Conservation (phyloP, 495 filamentous ascomycete genomes). For the Lichina pygmaea region DNA sequence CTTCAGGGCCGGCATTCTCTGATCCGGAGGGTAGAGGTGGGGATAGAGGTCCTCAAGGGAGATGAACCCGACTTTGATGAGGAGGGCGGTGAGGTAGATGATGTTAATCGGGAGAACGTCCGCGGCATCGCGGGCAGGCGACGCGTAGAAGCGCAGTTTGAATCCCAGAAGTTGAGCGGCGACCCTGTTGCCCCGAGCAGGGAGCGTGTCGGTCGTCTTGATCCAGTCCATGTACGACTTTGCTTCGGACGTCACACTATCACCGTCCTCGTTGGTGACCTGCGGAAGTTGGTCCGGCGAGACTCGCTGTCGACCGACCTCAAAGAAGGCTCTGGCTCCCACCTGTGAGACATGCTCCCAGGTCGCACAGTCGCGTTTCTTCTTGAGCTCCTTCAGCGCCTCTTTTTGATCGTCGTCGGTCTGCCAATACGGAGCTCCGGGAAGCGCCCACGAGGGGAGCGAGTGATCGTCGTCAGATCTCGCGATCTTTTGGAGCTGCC, state of each 20-base stretch:
- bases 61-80: slow-evolving; percentile 95
- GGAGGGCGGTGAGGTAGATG: slow-evolving; percentile 63
- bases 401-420: slow-evolving; percentile 38
- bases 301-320: slow-evolving; percentile 25
- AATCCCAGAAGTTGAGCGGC: slow-evolving; percentile 91
- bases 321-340: slow-evolving; percentile 68
- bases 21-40: slow-evolving; percentile 69
- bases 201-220: slow-evolving; percentile 41
- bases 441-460: slow-evolving; percentile 60
- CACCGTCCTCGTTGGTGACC: slow-evolving; percentile 16
- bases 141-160: slow-evolving; percentile 82
- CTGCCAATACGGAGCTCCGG: slow-evolving; percentile 27
- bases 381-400: slow-evolving; percentile 18
- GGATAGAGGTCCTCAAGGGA: slow-evolving; percentile 82
- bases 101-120: slow-evolving; percentile 71
- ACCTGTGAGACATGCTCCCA: slow-evolving; percentile 55
- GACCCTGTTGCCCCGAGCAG: slow-evolving; percentile 62
- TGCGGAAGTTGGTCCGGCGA: slow-evolving; percentile 22
- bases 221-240: slow-evolving; percentile 42
- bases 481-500: slow-evolving; percentile 11
- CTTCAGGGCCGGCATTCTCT: slow-evolving; percentile 45
- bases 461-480: slow-evolving; percentile 4
- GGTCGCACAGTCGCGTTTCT: slow-evolving; percentile 44
- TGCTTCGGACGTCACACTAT: slow-evolving; percentile 15
- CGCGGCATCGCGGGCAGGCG: slow-evolving; percentile 33